These are phyloP conservation scores for Syzygium aromaticum DNA, from an alignment of 345 rosid genomes.

Conservation along the genomic window DNA sequence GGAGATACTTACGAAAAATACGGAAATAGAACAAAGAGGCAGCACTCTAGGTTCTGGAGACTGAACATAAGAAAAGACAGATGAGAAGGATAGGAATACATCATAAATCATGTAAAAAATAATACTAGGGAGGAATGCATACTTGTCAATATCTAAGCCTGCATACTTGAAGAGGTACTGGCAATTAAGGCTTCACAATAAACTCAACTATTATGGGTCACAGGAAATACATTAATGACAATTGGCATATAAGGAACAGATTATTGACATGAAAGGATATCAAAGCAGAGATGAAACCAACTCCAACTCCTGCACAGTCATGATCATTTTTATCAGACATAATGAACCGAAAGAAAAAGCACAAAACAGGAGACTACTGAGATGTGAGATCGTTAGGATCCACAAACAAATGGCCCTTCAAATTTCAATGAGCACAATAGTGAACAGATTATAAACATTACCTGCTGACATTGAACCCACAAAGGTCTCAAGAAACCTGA, in stretches of 20 bases:
- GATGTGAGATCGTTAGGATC: neutral
- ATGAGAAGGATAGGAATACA: neutral
- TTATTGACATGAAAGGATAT: constrained; percentile 55
- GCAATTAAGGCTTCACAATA: constrained; percentile 65
- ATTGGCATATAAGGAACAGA: neutral
- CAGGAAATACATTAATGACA: neutral
- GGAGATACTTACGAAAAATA: constrained; percentile 16
- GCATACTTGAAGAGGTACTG: constrained; percentile 96
- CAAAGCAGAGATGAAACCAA: constrained; percentile 91
- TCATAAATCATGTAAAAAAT: constrained; percentile 1
- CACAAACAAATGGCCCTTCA: neutral
- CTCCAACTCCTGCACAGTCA: constrained; percentile 77
- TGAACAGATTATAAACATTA: constrained; percentile 4
- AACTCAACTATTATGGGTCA: neutral
- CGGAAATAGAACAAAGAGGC: constrained; percentile 95
- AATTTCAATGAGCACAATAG: neutral
- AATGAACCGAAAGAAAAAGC: neutral
- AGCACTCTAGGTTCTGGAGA: constrained; percentile 96
- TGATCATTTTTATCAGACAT: neutral
- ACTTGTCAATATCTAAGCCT: constrained; percentile 96
- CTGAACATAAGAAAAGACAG: constrained; percentile 28
- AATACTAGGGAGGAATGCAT: constrained; percentile 22
- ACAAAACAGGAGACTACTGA: neutral
- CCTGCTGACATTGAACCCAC: constrained; percentile 98
- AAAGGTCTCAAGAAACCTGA: constrained; percentile 95